A percentile compares a stretch with the other conserved stretches of the same genome.
These are phyloP conservation scores for Phylloporus arenicola DNA, from an alignment of 768 basidiomycete genomes.

Conservation along the genomic window DNA sequence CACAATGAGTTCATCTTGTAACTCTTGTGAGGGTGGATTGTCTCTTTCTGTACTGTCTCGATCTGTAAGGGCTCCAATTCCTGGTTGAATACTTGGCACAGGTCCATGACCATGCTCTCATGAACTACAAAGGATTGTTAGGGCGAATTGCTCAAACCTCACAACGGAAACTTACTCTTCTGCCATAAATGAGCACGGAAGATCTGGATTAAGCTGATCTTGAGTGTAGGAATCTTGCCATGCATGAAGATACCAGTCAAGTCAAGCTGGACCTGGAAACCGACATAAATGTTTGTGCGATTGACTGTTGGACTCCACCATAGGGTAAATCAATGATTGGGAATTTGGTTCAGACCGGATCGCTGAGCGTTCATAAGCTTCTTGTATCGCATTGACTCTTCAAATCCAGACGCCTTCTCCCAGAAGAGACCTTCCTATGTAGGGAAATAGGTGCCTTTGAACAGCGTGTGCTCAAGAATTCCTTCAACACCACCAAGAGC, in stretches of 20 bases:
- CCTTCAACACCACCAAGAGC: conserved; percentile 95
- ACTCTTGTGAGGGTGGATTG: conserved; percentile 98
- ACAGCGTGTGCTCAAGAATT: conserved; percentile 93
- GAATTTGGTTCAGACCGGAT: conserved; percentile 95
- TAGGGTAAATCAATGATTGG: conserved; percentile 96
- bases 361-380: conserved; percentile 98
- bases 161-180: conserved; percentile 66
- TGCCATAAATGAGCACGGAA: conserved; percentile 99
- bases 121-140: conserved; percentile 48
- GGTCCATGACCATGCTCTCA: conserved; percentile 89
- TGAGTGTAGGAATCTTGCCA: conserved; percentile 95
- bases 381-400: conserved; percentile 94
- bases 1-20: conserved; percentile 99
- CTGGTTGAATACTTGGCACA: conserved; percentile 99
- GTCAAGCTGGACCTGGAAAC: conserved; percentile 99
- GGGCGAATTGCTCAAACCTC: conserved; percentile 11
- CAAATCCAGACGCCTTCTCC: conserved; percentile 97
- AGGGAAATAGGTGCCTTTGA: conserved; percentile 97
- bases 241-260: conserved; percentile 98
- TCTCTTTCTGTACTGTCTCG: conserved; percentile 99
- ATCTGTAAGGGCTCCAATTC: conserved; percentile 97
- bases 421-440: conserved; percentile 99
- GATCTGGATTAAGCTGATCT: conserved; percentile 99
- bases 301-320: conserved; percentile 99
- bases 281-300: conserved; percentile 98